A percentile compares a stretch with the other conserved stretches of the same genome.
phyloP scores from a whole-genome alignment of 2,329 filamentous ascomycete species.

The Cercospora berteroae region DNA sequence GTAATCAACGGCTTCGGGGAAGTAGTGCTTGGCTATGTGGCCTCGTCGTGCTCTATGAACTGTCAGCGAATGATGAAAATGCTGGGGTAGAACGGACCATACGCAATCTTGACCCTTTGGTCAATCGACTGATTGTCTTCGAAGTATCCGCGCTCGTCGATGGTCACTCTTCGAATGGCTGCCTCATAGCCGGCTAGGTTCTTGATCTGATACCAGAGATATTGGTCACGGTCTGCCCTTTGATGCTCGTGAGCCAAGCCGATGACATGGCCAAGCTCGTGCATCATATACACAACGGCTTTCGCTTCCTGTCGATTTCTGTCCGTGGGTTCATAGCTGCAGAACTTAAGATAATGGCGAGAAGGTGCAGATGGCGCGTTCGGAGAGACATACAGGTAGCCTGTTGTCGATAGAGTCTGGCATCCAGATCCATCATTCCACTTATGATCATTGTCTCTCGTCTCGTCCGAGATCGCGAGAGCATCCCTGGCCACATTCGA shows the following conservation, averaged over 20 bases:
- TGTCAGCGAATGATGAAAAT: background rate
- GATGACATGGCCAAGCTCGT: slow-evolving; percentile 24
- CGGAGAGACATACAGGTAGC: slow-evolving; percentile 17
- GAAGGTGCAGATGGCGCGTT: background rate
- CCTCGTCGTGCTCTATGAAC: background rate
- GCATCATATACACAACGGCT: slow-evolving; percentile 15
- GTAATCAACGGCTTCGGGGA: slow-evolving; percentile 11
- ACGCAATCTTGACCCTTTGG: slow-evolving; percentile 1
- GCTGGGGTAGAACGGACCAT: no score
- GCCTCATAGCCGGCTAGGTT: slow-evolving; percentile 15
- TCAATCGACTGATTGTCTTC: background rate
- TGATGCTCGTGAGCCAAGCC: slow-evolving; percentile 26
- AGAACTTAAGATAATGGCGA: slow-evolving; percentile 15
- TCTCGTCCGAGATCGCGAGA: slow-evolving; percentile 25
- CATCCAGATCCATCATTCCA: slow-evolving; percentile 18
- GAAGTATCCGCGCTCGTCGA: slow-evolving; percentile 7
- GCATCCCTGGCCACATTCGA: slow-evolving; percentile 13
- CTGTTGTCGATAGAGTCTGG: slow-evolving; percentile 22
- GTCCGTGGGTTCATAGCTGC: slow-evolving; percentile 3
- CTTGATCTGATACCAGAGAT: slow-evolving; percentile 14
- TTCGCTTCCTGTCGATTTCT: background rate
- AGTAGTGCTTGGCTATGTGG: slow-evolving; percentile 7
- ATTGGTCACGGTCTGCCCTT: slow-evolving; percentile 18
- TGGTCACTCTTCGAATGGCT: background rate
- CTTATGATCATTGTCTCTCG: slow-evolving; percentile 18